Evolutionary conservation across 345 rosid species (phyloP).

Genomic region (Rubroshorea leprosula): DNA sequence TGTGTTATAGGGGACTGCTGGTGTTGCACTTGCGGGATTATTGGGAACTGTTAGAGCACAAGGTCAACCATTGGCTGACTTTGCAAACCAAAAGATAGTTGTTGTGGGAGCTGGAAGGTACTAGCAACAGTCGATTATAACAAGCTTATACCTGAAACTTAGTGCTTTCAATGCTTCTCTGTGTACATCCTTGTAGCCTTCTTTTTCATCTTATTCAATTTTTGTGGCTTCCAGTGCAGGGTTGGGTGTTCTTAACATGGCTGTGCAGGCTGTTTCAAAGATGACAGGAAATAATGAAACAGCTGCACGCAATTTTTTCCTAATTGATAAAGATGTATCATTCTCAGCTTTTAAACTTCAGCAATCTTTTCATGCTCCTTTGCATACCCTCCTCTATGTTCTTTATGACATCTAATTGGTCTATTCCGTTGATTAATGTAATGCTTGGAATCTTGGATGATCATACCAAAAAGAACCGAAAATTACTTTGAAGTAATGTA

Average conservation of each 20-base stretch:
- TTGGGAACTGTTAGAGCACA: conserved; percentile 93
- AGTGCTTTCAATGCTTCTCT: neutral
- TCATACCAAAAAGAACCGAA: no score
- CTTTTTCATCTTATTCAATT: conserved; percentile 12
- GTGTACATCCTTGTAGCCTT: conserved; percentile 9
- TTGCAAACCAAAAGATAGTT: conserved; percentile 89
- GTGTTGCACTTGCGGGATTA: conserved; percentile 96
- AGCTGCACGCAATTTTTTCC: conserved; percentile 53
- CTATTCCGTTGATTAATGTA: no score
- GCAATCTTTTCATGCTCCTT: no score
- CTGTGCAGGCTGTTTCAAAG: conserved; percentile 66
- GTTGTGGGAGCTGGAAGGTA: conserved; percentile 99
- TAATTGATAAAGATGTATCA: conserved; percentile 89
- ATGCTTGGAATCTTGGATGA: no score
- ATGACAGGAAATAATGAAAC: conserved; percentile 63
- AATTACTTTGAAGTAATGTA: no score
- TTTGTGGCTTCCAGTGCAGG: conserved; percentile 68
- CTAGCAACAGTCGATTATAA: conserved; percentile 10
- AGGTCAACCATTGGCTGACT: conserved; percentile 77
- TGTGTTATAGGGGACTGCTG: conserved; percentile 87
- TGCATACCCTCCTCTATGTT: no score
- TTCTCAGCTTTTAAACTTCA: no score
- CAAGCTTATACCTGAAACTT: neutral
- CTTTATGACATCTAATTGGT: no score
- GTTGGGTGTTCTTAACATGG: conserved; percentile 88